A percentile compares a stretch with the other conserved stretches of the same genome.
Evolutionary conservation across 306 rosid genomes (phyloP).

Genomic region (Vigna radiata): DNA sequence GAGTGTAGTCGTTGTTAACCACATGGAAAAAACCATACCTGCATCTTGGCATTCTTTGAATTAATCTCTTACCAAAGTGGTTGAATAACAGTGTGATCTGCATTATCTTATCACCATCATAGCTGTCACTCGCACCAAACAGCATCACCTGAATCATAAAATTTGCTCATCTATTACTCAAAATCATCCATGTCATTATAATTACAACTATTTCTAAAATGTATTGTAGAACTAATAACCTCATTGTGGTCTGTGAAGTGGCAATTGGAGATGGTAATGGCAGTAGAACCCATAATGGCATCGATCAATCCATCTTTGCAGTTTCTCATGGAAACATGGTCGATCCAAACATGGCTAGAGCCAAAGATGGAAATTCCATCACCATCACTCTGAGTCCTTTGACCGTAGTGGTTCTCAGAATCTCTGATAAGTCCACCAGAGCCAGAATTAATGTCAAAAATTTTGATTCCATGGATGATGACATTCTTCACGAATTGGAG

Average conservation of each 20-base stretch:
- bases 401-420: conserved; percentile 58
- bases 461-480: conserved; percentile 69
- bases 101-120: conserved; percentile 59
- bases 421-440: conserved; percentile 70
- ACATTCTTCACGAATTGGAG: conserved; percentile 67
- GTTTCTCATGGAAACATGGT: conserved; percentile 81
- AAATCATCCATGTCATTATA: too few relatives aligned
- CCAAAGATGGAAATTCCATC: conserved; percentile 87
- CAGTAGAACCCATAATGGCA: conserved; percentile 79
- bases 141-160: conserved; percentile 68
- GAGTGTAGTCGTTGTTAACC: conserved; percentile 85
- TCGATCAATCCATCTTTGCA: conserved; percentile 76
- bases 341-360: conserved; percentile 79
- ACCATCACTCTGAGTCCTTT: conserved; percentile 75
- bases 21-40: conserved; percentile 82
- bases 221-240: conserved; percentile 32
- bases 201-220: background rate
- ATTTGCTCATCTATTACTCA: too few relatives aligned
- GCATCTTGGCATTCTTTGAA: conserved; percentile 91
- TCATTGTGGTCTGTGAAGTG: conserved; percentile 86
- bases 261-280: conserved; percentile 80
- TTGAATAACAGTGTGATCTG: conserved; percentile 90
- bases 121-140: conserved; percentile 75
- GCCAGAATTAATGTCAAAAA: conserved; percentile 52
- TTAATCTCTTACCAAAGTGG: conserved; percentile 77